These are phyloP conservation scores for Pseudonitzschia multiseries DNA, from an alignment of 108 stramenopile genomes.

Conservation along the genomic window DNA sequence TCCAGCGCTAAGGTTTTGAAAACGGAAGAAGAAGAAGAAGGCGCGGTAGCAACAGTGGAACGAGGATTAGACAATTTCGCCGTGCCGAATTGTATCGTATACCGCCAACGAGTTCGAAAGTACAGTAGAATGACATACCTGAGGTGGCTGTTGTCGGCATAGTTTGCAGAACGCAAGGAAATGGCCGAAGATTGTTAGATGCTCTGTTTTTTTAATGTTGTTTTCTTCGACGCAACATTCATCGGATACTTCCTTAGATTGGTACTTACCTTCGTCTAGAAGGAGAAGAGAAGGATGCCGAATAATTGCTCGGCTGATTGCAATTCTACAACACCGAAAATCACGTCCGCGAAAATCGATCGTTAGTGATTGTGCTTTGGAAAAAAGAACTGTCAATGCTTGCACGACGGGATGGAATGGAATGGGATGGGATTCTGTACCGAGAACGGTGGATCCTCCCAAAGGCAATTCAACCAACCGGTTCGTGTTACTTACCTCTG, in stretches of 20 bases:
- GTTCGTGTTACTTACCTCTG: slow-evolving; percentile 25
- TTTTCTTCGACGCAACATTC: neutral
- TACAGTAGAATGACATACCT: neutral
- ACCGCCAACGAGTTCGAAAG: neutral
- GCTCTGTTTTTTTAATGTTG: neutral
- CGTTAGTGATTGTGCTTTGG: no score
- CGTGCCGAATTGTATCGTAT: neutral
- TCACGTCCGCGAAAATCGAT: no score
- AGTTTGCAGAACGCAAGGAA: neutral
- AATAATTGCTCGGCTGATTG: slow-evolving; percentile 88
- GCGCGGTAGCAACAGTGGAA: neutral
- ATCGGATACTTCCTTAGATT: no score
- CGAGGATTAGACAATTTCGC: neutral
- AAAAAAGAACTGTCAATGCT: neutral
- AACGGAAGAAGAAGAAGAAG: no score
- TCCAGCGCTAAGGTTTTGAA: slow-evolving; percentile 52
- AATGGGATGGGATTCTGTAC: no score
- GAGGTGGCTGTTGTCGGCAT: neutral
- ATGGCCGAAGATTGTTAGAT: neutral
- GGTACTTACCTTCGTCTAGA: slow-evolving; percentile 83
- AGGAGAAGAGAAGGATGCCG: slow-evolving; percentile 78
- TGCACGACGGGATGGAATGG: no score
- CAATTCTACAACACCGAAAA: slow-evolving; percentile 51
- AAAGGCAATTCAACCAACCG: no score
- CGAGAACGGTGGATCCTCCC: no score